Percentiles rank a stretch among this genome's conserved stretches.
These are phyloP conservation scores for Chenopodium quinoa DNA, from an alignment of 148 eudicot genomes.

Conservation along the genomic window DNA sequence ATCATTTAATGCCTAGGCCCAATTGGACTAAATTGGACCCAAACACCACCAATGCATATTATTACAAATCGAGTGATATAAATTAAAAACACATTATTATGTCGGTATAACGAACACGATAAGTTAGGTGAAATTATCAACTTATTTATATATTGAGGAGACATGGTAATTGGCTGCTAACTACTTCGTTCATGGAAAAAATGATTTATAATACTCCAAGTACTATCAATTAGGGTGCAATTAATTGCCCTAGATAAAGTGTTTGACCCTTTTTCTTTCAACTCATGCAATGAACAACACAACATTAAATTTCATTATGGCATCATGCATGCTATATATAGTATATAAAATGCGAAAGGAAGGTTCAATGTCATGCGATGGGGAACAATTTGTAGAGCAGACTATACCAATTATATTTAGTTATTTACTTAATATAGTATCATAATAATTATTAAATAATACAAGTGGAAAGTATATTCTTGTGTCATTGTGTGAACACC, in stretches of 20 bases:
- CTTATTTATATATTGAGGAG: not conserved
- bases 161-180: not conserved
- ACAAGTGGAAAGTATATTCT: too few relatives aligned
- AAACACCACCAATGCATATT: too few relatives aligned
- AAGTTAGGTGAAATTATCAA: too few relatives aligned
- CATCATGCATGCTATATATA: not conserved
- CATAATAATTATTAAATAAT: too few relatives aligned
- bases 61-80: too few relatives aligned
- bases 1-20: too few relatives aligned
- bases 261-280: slow-evolving; percentile 6
- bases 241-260: not conserved
- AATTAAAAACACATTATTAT: too few relatives aligned
- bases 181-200: not conserved
- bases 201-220: not conserved
- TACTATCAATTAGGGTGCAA: not conserved
- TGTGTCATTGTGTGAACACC: not conserved
- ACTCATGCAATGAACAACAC: not conserved
- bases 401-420: not conserved
- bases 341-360: not conserved
- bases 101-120: too few relatives aligned
- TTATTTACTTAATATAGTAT: not conserved
- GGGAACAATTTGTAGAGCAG: slow-evolving; percentile 14
- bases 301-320: too few relatives aligned
- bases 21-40: too few relatives aligned
- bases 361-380: slow-evolving; percentile 15